phyloP scores from a whole-genome alignment of 1,139 yeast genomes.

The Kodamaea sp. region DNA sequence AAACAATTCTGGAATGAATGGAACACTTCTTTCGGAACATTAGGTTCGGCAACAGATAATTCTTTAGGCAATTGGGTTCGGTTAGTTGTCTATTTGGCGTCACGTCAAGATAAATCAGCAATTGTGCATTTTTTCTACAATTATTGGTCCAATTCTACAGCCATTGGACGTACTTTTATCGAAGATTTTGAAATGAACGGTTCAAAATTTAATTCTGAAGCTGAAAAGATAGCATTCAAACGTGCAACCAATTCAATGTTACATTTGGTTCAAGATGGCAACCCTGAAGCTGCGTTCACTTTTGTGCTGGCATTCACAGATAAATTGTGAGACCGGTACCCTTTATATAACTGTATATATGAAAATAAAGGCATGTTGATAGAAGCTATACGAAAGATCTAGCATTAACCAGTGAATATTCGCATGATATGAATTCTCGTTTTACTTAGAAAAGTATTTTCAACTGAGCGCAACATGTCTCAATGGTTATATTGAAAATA shows the following conservation, averaged over 20 bases:
- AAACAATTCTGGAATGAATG: constrained; percentile 40
- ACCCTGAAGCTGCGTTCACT: constrained; percentile 3
- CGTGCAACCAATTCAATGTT: constrained; percentile 20
- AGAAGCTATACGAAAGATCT: too few relatives aligned
- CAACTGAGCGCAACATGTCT: too few relatives aligned
- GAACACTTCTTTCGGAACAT: constrained; percentile 22
- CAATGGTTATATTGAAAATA: too few relatives aligned
- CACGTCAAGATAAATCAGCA: constrained; percentile 27
- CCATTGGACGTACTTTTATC: constrained; percentile 24
- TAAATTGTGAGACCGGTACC: constrained; percentile 2
- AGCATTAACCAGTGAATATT: too few relatives aligned
- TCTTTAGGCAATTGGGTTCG: constrained; percentile 30
- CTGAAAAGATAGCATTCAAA: constrained; percentile 23
- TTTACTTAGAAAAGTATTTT: too few relatives aligned
- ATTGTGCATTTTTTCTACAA: constrained; percentile 28
- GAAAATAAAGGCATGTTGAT: too few relatives aligned
- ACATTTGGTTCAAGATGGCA: constrained; percentile 13
- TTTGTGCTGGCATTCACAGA: constrained; percentile 11
- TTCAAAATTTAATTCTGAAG: constrained; percentile 17
- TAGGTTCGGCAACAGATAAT: constrained; percentile 10
- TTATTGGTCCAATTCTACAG: constrained; percentile 27
- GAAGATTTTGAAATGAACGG: constrained; percentile 18
- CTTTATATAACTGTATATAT: too few relatives aligned
- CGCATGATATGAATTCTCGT: too few relatives aligned
- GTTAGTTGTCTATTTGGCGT: constrained; percentile 32